Evolutionary conservation across 2,329 filamentous ascomycete species (phyloP).

Genomic region (Aspergillus piperis): DNA sequence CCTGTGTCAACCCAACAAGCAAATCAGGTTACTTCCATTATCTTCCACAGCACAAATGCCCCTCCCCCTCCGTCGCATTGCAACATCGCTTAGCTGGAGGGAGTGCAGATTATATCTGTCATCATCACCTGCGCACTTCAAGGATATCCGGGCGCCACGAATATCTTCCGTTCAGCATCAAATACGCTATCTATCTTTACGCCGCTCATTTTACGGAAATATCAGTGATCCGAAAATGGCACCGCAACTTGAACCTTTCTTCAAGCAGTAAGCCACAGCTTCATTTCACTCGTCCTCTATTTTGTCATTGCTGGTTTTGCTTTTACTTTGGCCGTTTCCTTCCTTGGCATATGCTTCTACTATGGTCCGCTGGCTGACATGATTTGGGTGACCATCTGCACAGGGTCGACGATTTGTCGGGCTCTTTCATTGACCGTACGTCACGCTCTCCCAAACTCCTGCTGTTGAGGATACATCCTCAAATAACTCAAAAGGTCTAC

Average conservation of each 20-base stretch:
- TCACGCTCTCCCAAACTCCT: slow-evolving; percentile 16
- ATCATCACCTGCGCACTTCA: slow-evolving; percentile 8
- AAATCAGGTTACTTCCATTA: slow-evolving; percentile 17
- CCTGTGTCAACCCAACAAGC: slow-evolving; percentile 10
- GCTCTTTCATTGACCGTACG: slow-evolving; percentile 79
- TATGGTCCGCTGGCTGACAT: slow-evolving; percentile 8
- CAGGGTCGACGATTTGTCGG: slow-evolving; percentile 72
- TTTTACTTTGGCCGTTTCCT: background rate
- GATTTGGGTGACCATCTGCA: slow-evolving; percentile 1
- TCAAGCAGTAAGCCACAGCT: slow-evolving; percentile 65
- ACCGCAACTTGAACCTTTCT: slow-evolving; percentile 86
- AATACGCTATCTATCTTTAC: slow-evolving; percentile 20
- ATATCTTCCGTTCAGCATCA: slow-evolving; percentile 2
- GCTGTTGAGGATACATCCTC: slow-evolving; percentile 9
- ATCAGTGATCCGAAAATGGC: slow-evolving; percentile 69
- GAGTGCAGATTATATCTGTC: slow-evolving; percentile 17
- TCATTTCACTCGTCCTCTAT: background rate
- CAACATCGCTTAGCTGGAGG: slow-evolving; percentile 23
- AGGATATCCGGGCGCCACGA: slow-evolving; percentile 8
- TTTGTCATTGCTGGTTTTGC: background rate
- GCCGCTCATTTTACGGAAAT: slow-evolving; percentile 47
- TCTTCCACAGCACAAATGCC: slow-evolving; percentile 31
- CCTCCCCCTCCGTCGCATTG: slow-evolving; percentile 36
- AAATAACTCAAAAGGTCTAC: slow-evolving; percentile 54
- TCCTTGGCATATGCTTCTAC: background rate